phyloP scores from a whole-genome alignment of 768 basidiomycete species.

The Collybia nuda region DNA sequence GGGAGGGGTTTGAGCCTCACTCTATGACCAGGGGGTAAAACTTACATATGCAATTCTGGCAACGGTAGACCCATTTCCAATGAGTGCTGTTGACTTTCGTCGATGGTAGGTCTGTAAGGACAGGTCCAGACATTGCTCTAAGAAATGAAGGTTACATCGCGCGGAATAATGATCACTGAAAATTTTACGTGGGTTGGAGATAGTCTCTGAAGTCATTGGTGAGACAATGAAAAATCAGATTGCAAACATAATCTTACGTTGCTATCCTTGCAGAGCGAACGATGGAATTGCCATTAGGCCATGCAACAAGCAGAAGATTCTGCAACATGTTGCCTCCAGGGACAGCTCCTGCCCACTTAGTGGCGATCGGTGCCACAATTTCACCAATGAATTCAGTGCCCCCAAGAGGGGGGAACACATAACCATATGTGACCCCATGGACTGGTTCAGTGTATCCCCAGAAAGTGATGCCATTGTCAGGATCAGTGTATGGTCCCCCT shows the following conservation, averaged over 20 bases:
- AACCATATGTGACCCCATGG: slow-evolving; percentile 45
- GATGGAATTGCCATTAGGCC: slow-evolving; percentile 53
- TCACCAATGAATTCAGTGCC: slow-evolving; percentile 60
- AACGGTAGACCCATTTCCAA: slow-evolving; percentile 71
- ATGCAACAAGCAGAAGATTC: slow-evolving; percentile 58
- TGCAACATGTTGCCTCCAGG: slow-evolving; percentile 56
- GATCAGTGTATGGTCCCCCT: slow-evolving; percentile 43
- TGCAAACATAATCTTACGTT: slow-evolving; percentile 37
- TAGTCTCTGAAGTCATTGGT: slow-evolving; percentile 38
- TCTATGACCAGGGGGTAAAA: slow-evolving; percentile 2
- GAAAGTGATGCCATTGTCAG: slow-evolving; percentile 58
- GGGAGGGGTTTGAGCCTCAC: not conserved
- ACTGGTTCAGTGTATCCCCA: slow-evolving; percentile 41
- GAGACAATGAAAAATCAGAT: not conserved
- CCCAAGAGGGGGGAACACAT: slow-evolving; percentile 50
- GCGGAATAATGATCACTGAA: not conserved
- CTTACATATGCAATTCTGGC: slow-evolving; percentile 64
- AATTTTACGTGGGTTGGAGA: slow-evolving; percentile 44
- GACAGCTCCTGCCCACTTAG: slow-evolving; percentile 56
- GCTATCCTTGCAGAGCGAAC: slow-evolving; percentile 53
- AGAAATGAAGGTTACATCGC: not conserved
- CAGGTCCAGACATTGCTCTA: slow-evolving; percentile 49
- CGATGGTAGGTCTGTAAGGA: slow-evolving; percentile 49
- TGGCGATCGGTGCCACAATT: slow-evolving; percentile 53
- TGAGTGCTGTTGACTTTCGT: slow-evolving; percentile 57